A percentile compares a stretch with the other conserved stretches of the same genome.
Evolutionary conservation across 1,284 basidiomycete genomes (phyloP).

Genomic region (Peniophora sp.): DNA sequence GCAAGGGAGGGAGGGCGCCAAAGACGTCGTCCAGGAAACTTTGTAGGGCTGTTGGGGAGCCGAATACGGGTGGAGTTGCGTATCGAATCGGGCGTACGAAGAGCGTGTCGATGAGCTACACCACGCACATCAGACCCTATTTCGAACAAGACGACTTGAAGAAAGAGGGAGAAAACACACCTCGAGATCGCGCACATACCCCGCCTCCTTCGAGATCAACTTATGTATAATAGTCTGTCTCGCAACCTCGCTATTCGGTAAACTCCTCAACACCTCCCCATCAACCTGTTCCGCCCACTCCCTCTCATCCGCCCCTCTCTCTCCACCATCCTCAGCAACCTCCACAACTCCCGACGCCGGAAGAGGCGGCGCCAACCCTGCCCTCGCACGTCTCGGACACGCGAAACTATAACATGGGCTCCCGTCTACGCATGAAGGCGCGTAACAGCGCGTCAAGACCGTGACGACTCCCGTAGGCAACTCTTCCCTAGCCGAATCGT

Average conservation of each 20-base stretch:
- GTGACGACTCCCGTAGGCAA: conserved; percentile 82
- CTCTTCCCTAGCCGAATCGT: conserved; percentile 63
- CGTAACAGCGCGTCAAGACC: conserved; percentile 77
- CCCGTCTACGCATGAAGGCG: conserved; percentile 71
- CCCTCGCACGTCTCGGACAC: conserved; percentile 42
- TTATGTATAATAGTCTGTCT: conserved; percentile 93
- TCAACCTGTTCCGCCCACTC: conserved; percentile 78
- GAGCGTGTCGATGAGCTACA: conserved; percentile 60
- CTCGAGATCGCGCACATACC: conserved; percentile 86
- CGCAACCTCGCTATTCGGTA: conserved; percentile 74
- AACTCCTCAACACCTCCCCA: conserved; percentile 51
- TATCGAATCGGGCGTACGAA: conserved; percentile 75
- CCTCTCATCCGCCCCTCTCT: conserved; percentile 13
- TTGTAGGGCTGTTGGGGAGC: conserved; percentile 49
- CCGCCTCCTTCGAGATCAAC: conserved; percentile 84
- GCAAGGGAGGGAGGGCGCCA: conserved; percentile 78
- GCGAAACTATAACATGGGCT: conserved; percentile 63
- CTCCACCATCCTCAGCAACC: too few species aligned
- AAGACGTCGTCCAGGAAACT: conserved; percentile 85
- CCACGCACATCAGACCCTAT: too few species aligned
- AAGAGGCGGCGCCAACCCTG: too few species aligned
- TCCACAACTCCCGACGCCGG: too few species aligned
- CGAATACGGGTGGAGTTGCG: conserved; percentile 71
- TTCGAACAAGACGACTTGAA: too few species aligned
- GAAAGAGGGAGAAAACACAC: too few species aligned